Conservation (phyloP, 129 eudicot genomes). For the Kitagawia praeruptora region DNA sequence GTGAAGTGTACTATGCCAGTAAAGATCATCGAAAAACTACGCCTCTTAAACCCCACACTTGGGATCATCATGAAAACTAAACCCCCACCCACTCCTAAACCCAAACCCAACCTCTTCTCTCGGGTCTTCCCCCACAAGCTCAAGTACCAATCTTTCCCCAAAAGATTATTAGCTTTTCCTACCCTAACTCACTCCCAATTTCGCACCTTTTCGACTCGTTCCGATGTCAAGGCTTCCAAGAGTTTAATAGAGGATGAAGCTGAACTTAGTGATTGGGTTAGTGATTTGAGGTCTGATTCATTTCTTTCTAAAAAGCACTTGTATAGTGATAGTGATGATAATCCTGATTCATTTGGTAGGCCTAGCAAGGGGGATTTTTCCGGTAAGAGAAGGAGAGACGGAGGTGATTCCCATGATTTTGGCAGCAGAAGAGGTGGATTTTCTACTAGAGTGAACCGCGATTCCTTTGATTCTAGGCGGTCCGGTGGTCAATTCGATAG, state of each 20-base stretch:
- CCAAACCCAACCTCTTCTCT: slow-evolving; percentile 17
- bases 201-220: slow-evolving; percentile 28
- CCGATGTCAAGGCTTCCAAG: slow-evolving; percentile 34
- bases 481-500: slow-evolving; percentile 8
- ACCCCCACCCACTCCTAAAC: slow-evolving; percentile 11
- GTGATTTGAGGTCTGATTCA: slow-evolving; percentile 55
- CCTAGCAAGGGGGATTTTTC: slow-evolving; percentile 13
- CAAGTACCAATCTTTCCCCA: slow-evolving; percentile 30
- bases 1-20: slow-evolving; percentile 29
- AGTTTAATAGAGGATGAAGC: slow-evolving; percentile 79
- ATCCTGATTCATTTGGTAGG: slow-evolving; percentile 12
- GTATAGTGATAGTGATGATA: slow-evolving; percentile 34
- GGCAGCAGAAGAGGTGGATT: not conserved
- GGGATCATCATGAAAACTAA: slow-evolving; percentile 35
- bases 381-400: slow-evolving; percentile 18
- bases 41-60: slow-evolving; percentile 31
- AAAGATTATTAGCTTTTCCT: slow-evolving; percentile 22
- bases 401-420: not conserved
- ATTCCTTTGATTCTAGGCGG: slow-evolving; percentile 15
- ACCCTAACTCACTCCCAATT: not conserved
- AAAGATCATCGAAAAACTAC: slow-evolving; percentile 32
- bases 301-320: slow-evolving; percentile 19
- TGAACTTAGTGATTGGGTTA: slow-evolving; percentile 68
- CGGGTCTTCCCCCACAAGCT: slow-evolving; percentile 47
- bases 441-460: slow-evolving; percentile 9